These are phyloP conservation scores for Xylaria castorea DNA, from an alignment of 495 filamentous ascomycete genomes.

Conservation along the genomic window DNA sequence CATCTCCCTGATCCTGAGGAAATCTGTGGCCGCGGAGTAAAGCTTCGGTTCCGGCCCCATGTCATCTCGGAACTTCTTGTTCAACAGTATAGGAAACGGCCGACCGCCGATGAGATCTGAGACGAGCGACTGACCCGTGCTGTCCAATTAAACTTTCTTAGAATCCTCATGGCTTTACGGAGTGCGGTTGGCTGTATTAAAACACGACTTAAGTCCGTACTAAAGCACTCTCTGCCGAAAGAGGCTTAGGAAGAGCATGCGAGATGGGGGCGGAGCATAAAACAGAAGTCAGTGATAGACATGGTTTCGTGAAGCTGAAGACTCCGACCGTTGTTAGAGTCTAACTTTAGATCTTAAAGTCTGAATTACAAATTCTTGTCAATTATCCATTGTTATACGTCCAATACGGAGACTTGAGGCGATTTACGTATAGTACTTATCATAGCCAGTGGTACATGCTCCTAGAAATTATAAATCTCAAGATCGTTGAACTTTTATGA, in stretches of 20 bases:
- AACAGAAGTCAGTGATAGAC: background rate
- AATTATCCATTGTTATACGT: background rate
- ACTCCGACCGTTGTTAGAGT: background rate
- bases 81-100: background rate
- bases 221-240: constrained; percentile 6
- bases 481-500: background rate
- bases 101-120: background rate
- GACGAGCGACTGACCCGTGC: background rate
- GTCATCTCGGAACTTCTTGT: constrained; percentile 12
- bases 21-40: constrained; percentile 14
- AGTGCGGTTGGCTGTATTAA: background rate
- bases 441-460: background rate
- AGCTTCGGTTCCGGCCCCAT: constrained; percentile 5
- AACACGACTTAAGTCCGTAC: background rate
- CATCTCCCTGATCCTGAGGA: background rate
- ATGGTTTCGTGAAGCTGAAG: constrained; percentile 8
- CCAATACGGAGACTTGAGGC: background rate
- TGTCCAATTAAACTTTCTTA: background rate
- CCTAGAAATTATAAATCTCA: background rate
- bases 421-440: background rate
- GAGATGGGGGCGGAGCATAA: background rate
- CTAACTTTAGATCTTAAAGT: background rate
- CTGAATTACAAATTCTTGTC: background rate
- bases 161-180: background rate
- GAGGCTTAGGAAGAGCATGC: background rate